Evolutionary conservation across 2,329 filamentous ascomycete genomes (phyloP), one percentile per base, ranked within the genome.

Genomic region (Ascochyta viciae-villosae): DNA sequence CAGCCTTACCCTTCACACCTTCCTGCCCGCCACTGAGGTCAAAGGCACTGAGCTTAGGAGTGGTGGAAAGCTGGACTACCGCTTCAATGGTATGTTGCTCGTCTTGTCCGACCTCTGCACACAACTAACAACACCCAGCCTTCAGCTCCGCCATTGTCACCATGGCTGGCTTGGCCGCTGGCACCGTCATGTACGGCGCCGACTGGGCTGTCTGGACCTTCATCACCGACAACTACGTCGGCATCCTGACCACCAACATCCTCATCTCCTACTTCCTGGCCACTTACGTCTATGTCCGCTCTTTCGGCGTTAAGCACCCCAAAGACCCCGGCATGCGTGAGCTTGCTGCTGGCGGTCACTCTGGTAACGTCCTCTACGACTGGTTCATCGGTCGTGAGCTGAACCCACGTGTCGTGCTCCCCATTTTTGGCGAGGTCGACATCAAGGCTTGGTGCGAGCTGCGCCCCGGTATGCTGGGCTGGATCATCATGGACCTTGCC

Each of bases 361-460:
- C 87, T 1, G 93, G 92, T 54, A 97, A 96, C 76, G 79, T 92
- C 61, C 77, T 97, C 34, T 97, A 98, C 75, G 94, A 98, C 77
- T 98, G 92, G 87, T 98, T 92, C 78, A 97, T 98, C 63, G 94
- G 94, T 19, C 90, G 94, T 26, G 94, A 98, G 76, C 87, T 98
- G 58, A 98, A 98, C 78, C 94, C 94, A 3, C 91, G 93, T 44
- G 77, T 96, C 57, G 86, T 83, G 0, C 79, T 96, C 23, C 92
- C 92, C 2, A 75, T 96, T 44, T 83, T 96, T 61, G 91, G 92
- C 55, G 89, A 92, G 66, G 83, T 97, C 45, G 94, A 98, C 71
- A 89, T 98, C 77, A 97, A 97, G 78, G 83, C 88, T 57, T 97
- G 89, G 76, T 90, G 90, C 76, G 94, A 98, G 78, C 83, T 97